A percentile compares a stretch with the other conserved stretches of the same genome.
phyloP scores from a whole-genome alignment of 2,329 filamentous ascomycete species.

The Aspergillus arachidicola region DNA sequence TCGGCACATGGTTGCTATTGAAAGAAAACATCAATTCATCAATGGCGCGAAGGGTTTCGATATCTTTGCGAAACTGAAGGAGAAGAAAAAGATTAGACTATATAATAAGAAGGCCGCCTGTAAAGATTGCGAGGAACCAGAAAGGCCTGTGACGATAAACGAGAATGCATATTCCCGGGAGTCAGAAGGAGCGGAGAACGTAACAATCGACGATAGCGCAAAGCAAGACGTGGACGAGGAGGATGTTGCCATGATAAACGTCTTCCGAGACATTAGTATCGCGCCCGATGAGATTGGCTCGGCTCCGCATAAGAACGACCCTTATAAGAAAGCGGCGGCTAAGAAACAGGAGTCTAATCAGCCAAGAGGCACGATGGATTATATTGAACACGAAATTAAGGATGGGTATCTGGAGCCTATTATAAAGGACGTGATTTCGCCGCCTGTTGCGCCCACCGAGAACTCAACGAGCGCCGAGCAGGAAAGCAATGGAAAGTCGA shows the following conservation, averaged over 20 bases:
- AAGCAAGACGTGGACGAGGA: slow-evolving; percentile 23
- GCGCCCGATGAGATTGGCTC: slow-evolving; percentile 32
- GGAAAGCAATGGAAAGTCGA: slow-evolving; percentile 10
- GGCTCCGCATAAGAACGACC: slow-evolving; percentile 14
- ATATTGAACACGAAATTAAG: slow-evolving; percentile 49
- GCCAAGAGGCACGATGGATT: slow-evolving; percentile 41
- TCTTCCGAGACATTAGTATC: slow-evolving; percentile 38
- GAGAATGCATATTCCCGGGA: neutral
- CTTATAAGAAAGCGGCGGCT: slow-evolving; percentile 9
- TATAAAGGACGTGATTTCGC: slow-evolving; percentile 38
- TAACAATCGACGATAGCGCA: slow-evolving; percentile 6
- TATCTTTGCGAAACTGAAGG: slow-evolving; percentile 74
- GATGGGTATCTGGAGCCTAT: slow-evolving; percentile 46
- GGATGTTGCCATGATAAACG: slow-evolving; percentile 32
- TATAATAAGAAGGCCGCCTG: slow-evolving; percentile 72
- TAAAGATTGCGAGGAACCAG: slow-evolving; percentile 23
- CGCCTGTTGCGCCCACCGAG: neutral
- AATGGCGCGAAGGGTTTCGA: slow-evolving; percentile 82
- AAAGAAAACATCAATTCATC: slow-evolving; percentile 85
- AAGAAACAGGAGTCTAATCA: slow-evolving; percentile 21
- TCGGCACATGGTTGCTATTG: slow-evolving; percentile 84
- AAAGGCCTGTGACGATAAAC: slow-evolving; percentile 7
- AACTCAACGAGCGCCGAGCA: neutral
- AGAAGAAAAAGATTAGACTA: slow-evolving; percentile 71
- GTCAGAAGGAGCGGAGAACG: slow-evolving; percentile 1